A percentile compares a stretch with the other conserved stretches of the same genome.
Conservation (phyloP, 257 asterid genomes). For the Plantago elongata region DNA sequence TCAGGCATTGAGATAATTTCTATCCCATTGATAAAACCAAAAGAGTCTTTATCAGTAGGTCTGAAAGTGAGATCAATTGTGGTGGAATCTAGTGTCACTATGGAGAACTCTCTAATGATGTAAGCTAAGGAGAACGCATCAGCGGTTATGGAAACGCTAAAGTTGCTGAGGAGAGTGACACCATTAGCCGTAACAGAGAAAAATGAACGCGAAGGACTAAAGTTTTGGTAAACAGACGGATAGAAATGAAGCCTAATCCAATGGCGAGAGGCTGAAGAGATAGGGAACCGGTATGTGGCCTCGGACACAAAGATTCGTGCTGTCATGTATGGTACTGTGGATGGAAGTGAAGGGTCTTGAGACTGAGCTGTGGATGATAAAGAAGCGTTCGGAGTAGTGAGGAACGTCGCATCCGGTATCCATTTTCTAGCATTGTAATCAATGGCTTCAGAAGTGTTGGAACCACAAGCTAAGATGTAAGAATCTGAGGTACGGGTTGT, state of each 20-base stretch:
- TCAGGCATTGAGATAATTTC: constrained; percentile 62
- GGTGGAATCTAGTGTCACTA: constrained; percentile 23
- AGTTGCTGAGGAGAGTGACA: constrained; percentile 50
- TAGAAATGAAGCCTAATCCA: constrained; percentile 74
- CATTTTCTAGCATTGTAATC: constrained; percentile 49
- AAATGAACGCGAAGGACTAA: constrained; percentile 31
- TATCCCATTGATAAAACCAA: constrained; percentile 71
- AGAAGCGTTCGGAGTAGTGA: constrained; percentile 29
- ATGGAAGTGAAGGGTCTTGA: constrained; percentile 71
- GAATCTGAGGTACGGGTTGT: constrained; percentile 23
- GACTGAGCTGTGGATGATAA: constrained; percentile 32
- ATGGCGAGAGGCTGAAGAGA: constrained; percentile 42
- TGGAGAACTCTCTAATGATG: constrained; percentile 45
- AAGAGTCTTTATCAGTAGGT: constrained; percentile 36
- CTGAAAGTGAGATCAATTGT: constrained; percentile 49
- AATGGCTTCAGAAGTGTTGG: constrained; percentile 30
- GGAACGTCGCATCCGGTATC: constrained; percentile 41
- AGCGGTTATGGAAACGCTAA: constrained; percentile 58
- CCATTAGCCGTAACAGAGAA: constrained; percentile 41
- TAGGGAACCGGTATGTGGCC: constrained; percentile 37
- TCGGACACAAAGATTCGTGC: constrained; percentile 49
- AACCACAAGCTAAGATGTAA: constrained; percentile 52
- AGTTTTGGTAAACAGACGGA: constrained; percentile 40
- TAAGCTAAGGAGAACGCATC: constrained; percentile 56
- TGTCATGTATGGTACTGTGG: constrained; percentile 62